Evolutionary conservation across 352 stramenopile species (phyloP).

Genomic region (Pythium monospermum): DNA sequence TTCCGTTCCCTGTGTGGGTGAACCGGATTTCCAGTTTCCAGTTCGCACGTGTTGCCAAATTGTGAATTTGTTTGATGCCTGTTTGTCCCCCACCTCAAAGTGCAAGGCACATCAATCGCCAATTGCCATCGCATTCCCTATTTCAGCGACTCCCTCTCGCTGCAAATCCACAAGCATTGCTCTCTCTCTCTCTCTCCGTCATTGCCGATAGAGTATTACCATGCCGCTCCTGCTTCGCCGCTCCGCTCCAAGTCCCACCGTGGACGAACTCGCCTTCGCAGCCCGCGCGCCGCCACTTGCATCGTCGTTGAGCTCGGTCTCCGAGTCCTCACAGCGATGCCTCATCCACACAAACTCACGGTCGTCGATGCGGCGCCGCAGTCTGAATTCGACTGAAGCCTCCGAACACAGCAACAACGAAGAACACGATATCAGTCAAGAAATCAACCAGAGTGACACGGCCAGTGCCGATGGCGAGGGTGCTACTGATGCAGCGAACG

Average conservation of each 20-base stretch:
- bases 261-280: constrained; percentile 65
- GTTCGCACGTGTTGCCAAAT: too few relatives aligned
- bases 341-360: constrained; percentile 10
- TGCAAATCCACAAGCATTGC: too few relatives aligned
- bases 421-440: constrained; percentile 12
- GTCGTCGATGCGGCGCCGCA: constrained; percentile 15
- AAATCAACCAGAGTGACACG: constrained; percentile 10
- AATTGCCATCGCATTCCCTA: too few relatives aligned
- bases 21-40: too few relatives aligned
- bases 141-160: too few relatives aligned
- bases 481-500: constrained; percentile 5
- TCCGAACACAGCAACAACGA: constrained; percentile 21
- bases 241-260: constrained; percentile 57
- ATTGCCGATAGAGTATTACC: too few relatives aligned
- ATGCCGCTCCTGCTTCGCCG: constrained; percentile 73
- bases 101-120: too few relatives aligned
- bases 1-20: too few relatives aligned
- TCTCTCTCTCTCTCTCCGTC: too few relatives aligned
- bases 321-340: constrained; percentile 11
- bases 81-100: too few relatives aligned
- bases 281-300: constrained; percentile 29
- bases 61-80: too few relatives aligned
- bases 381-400: constrained; percentile 18
- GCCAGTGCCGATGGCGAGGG: constrained; percentile 6
- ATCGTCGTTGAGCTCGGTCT: constrained; percentile 7